These are phyloP conservation scores for Ascochyta pisi DNA, from an alignment of 2,329 filamentous ascomycete genomes.

Conservation along the genomic window DNA sequence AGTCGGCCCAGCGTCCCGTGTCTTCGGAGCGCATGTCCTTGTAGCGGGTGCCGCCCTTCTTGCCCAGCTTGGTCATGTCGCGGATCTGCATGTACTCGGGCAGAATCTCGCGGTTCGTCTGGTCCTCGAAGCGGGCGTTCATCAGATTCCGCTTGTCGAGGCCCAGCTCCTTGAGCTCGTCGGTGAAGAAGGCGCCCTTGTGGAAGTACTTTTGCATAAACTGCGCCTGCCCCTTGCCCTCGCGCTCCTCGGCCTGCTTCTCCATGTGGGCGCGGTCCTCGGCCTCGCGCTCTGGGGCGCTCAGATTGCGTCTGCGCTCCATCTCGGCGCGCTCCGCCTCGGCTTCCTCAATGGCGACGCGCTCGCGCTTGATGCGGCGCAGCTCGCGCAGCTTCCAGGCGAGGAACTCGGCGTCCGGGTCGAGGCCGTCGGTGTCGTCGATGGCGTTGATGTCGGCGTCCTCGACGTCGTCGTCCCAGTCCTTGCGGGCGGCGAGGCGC, in stretches of 20 bases:
- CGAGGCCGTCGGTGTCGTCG: constrained; percentile 86
- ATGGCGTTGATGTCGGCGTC: constrained; percentile 76
- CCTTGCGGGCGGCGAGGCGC: constrained; percentile 76
- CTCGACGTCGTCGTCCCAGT: constrained; percentile 77
- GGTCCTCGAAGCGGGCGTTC: constrained; percentile 84
- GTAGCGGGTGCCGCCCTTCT: constrained; percentile 90
- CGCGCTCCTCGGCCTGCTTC: constrained; percentile 77
- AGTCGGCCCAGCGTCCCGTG: constrained; percentile 83
- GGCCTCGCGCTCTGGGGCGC: constrained; percentile 80
- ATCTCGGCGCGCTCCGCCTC: constrained; percentile 89
- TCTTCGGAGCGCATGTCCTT: constrained; percentile 88
- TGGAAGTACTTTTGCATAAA: constrained; percentile 98
- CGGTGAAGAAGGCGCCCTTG: constrained; percentile 93
- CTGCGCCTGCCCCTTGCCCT: constrained; percentile 77
- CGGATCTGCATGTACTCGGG: constrained; percentile 92
- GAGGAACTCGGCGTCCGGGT: constrained; percentile 86
- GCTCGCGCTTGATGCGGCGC: constrained; percentile 83
- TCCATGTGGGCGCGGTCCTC: constrained; percentile 84
- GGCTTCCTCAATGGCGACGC: constrained; percentile 80
- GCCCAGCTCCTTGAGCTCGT: constrained; percentile 76
- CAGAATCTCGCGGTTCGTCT: constrained; percentile 79
- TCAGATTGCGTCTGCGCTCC: constrained; percentile 85
- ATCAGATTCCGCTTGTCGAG: constrained; percentile 84
- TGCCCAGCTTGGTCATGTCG: constrained; percentile 92
- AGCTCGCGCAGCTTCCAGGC: constrained; percentile 95